Evolutionary conservation across 345 rosid species (phyloP), one percentile per base, ranked within the genome.

Genomic region (Schrenkiella parvula): DNA sequence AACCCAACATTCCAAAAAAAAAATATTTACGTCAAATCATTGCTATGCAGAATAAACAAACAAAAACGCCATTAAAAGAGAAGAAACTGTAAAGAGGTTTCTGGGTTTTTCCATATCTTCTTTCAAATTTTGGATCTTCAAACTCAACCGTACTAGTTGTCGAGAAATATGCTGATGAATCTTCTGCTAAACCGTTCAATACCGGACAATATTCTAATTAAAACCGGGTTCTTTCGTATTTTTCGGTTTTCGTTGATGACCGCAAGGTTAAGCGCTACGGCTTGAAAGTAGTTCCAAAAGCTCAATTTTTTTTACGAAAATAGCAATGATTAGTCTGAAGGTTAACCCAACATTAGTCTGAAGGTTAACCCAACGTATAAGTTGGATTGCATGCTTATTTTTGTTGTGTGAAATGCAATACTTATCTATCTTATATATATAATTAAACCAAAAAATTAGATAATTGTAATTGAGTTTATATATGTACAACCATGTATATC

Each of bases 1-100:
- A n/a, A n/a, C n/a, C n/a, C n/a, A n/a, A n/a, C n/a, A n/a, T n/a
- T n/a, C n/a, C n/a, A n/a, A n/a, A n/a, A n/a, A n/a, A n/a, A n/a
- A n/a, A n/a, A n/a, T n/a, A n/a, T n/a, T n/a, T n/a, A n/a, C n/a
- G n/a, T n/a, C n/a, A n/a, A n/a, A n/a, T n/a, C n/a, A n/a, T n/a
- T n/a, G n/a, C n/a, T n/a, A n/a, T 60, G 99, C 89, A 44, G 99
- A 88, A 70, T 75, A 88, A 65, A 86, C 93, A 73, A 88, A 95
- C 74, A 91, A 76, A 38, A 79, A 47, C 18, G 91, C 82, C 95
- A 88, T 87, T 37, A 88, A 72, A 12, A 89, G 71, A 47, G 90
- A 89, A 26, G 80, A 86, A 14, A 51, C 42, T 31, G 58, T 66
- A 71, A 65, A 80, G 5, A 72, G 65, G 43, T 70, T 85, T 26